Conservation (phyloP, 192 early-diverging fungal species). For the Chytriomyces sp. region DNA sequence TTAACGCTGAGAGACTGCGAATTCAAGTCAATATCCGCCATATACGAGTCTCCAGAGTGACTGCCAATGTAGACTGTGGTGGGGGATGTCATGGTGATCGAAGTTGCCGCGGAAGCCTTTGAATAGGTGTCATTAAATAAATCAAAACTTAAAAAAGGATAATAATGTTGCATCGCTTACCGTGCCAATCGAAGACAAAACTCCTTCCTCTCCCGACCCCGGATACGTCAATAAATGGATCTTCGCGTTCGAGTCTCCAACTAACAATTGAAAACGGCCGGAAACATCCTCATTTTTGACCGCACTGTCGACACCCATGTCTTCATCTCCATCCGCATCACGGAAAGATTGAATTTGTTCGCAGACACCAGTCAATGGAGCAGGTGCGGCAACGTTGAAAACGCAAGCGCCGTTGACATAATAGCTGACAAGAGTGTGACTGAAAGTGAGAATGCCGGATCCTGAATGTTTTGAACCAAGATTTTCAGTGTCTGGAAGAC, state of each 20-base stretch:
- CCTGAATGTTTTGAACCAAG: constrained; percentile 55
- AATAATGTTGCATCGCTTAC: not conserved
- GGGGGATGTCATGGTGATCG: constrained; percentile 70
- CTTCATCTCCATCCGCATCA: not conserved
- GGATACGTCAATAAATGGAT: constrained; percentile 45
- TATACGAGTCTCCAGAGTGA: constrained; percentile 80
- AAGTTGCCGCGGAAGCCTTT: constrained; percentile 51
- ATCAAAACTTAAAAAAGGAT: constrained; percentile 11
- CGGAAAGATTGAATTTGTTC: not conserved
- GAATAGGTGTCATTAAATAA: not conserved
- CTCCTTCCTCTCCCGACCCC: constrained; percentile 57
- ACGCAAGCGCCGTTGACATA: not conserved
- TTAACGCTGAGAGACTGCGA: constrained; percentile 59
- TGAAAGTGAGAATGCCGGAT: constrained; percentile 5
- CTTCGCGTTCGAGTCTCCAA: constrained; percentile 42
- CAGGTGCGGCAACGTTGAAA: not conserved
- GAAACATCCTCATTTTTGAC: constrained; percentile 39
- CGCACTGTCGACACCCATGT: not conserved
- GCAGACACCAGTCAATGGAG: not conserved
- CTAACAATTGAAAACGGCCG: constrained; percentile 70
- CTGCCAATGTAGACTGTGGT: constrained; percentile 84
- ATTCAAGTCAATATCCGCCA: constrained; percentile 61
- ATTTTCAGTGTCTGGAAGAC: constrained; percentile 36
- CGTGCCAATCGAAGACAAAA: constrained; percentile 4
- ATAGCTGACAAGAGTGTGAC: not conserved